Percentiles rank a stretch among this genome's conserved stretches.
phyloP scores from a whole-genome alignment of 1,284 basidiomycete species.

The Heterobasidion annosum region DNA sequence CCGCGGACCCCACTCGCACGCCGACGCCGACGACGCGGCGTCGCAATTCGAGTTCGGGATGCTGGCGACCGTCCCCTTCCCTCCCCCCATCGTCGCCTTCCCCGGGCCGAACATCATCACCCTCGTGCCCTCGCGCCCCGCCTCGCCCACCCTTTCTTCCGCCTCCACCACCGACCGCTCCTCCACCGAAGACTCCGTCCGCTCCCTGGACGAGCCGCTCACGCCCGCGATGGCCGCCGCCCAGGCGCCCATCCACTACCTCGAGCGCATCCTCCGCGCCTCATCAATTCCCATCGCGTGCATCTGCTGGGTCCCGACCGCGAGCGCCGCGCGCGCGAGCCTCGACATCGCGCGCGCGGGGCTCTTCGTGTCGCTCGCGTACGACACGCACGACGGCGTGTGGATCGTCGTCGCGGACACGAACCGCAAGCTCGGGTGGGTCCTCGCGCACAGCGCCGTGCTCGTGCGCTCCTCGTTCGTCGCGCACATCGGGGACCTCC shows the following conservation, averaged over 20 bases:
- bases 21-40: too few relatives aligned
- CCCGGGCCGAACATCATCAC: background rate
- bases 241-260: background rate
- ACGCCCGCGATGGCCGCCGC: background rate
- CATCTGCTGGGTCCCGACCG: too few relatives aligned
- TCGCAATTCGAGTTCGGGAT: too few relatives aligned
- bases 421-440: background rate
- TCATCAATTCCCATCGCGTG: too few relatives aligned
- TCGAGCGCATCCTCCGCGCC: background rate
- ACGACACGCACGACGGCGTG: background rate
- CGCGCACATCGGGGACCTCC: background rate
- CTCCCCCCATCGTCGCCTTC: background rate
- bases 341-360: background rate
- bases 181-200: background rate
- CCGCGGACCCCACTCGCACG: too few relatives aligned
- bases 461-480: background rate
- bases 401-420: background rate
- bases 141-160: background rate
- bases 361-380: background rate
- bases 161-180: background rate
- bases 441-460: background rate
- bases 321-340: background rate
- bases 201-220: background rate
- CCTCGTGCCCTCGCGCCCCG: background rate
- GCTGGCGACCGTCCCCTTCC: too few relatives aligned